Percentiles rank a stretch among this genome's conserved stretches.
phyloP scores from a whole-genome alignment of 768 basidiomycete species.

The Crassisporium funariophilum region DNA sequence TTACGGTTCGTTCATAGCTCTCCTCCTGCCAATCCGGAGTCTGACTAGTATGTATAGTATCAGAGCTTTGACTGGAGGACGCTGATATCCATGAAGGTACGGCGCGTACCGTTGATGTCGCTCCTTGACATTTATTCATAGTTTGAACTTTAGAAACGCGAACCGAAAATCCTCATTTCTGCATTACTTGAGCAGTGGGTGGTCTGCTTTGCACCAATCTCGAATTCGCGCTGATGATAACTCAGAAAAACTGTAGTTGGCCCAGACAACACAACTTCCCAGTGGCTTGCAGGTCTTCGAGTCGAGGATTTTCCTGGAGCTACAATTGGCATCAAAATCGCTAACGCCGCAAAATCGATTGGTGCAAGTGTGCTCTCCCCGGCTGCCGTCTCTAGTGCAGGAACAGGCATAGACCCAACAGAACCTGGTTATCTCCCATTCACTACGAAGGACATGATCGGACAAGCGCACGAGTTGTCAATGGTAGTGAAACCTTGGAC shows the following conservation, averaged over 20 bases:
- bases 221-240: slow-evolving; percentile 1
- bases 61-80: slow-evolving; percentile 87
- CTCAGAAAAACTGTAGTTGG: slow-evolving; percentile 42
- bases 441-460: slow-evolving; percentile 69
- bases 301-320: slow-evolving; percentile 66
- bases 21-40: not conserved
- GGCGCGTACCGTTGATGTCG: not conserved
- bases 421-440: slow-evolving; percentile 53
- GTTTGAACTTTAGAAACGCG: slow-evolving; percentile 47
- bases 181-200: slow-evolving; percentile 69
- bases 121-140: slow-evolving; percentile 1
- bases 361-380: slow-evolving; percentile 70
- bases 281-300: slow-evolving; percentile 71
- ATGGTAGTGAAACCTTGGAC: slow-evolving; percentile 76
- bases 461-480: slow-evolving; percentile 62
- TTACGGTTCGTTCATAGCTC: slow-evolving; percentile 52
- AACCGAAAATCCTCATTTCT: slow-evolving; percentile 56
- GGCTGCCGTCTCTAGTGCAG: slow-evolving; percentile 41
- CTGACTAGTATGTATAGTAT: slow-evolving; percentile 42
- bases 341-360: slow-evolving; percentile 67
- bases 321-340: slow-evolving; percentile 58
- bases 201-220: too few relatives aligned
- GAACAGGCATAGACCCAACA: slow-evolving; percentile 45
- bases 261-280: slow-evolving; percentile 47
- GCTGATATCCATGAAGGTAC: slow-evolving; percentile 70